Evolutionary conservation across 352 stramenopile species (phyloP), one percentile per base, ranked within the genome.

Genomic region (Phytophthora kernoviae): DNA sequence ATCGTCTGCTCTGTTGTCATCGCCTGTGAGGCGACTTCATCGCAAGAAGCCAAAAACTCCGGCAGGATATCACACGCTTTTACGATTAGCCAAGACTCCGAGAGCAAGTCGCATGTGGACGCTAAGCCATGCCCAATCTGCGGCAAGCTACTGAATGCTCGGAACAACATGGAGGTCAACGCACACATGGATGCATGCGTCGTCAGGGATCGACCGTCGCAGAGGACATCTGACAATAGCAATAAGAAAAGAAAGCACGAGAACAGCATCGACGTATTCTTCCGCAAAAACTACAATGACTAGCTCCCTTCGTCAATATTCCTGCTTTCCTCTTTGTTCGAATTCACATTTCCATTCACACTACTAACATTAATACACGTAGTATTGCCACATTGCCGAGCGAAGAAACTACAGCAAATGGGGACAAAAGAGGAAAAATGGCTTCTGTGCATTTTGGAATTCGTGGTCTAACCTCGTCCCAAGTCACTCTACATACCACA

Each of bases 171-270:
- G 52, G 62, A 79, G 18, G 76, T 90, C 54, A 89, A 87, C 53
- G 59, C 68, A 17, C 81, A 90, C 57, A 72, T 90, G n/a, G 81
- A 90, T 45, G 68, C 62, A 30, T 90, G 81, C 55, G 51, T 71
- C 26, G 36, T 24, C 24, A 50, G 36, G 41, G 34, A 64, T 58
- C 37, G 21, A n/a, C 58, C 42, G 24, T 55, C 48, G 26, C 32
- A 39, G 43, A 55, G 21, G 32, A 15, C 21, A 22, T 54, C 20
- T 39, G 37, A 53, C 22, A 62, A 59, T 18, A 73, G 65, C 22
- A 21, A 5, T 11, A 59, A 7, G 10, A 60, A 18, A 14, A 64
- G 9, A 33, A 34, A 59, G 5, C 43, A 33, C 11, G 62, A 68
- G 39, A 60, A 69, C 42, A 65, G 57, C 32, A 64, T 78, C 41